Conservation (phyloP, 371 early-diverging fungal species). For the Homolaphlyctis polyrhiza region DNA sequence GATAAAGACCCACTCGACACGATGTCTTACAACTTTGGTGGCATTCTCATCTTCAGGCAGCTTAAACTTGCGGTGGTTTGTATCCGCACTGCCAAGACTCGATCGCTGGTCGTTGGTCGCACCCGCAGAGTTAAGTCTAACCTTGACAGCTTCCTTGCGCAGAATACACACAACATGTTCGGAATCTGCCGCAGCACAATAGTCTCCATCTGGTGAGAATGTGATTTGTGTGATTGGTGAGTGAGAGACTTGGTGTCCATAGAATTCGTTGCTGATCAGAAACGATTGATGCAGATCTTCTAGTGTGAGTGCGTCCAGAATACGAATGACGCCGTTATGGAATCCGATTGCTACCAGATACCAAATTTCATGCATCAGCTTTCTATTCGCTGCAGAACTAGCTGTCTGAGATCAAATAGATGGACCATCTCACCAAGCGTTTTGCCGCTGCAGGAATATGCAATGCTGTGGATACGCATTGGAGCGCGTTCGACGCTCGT, state of each 20-base stretch:
- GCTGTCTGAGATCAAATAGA: not conserved
- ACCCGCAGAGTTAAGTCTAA: not conserved
- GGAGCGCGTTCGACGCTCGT: not conserved
- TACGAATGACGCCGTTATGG: constrained; percentile 29
- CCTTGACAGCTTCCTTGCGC: constrained; percentile 17
- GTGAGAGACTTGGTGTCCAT: constrained; percentile 17
- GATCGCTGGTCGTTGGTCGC: not conserved
- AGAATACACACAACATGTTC: constrained; percentile 27
- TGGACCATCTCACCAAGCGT: constrained; percentile 7
- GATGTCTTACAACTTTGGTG: constrained; percentile 11
- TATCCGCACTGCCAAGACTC: not conserved
- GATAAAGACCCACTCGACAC: constrained; percentile 34
- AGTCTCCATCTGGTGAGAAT: constrained; percentile 26
- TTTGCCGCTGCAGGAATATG: constrained; percentile 5
- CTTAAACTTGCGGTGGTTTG: not conserved
- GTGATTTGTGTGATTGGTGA: constrained; percentile 15
- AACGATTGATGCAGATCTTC: constrained; percentile 21
- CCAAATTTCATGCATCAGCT: not conserved
- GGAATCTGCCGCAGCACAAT: constrained; percentile 29
- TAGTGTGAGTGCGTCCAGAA: constrained; percentile 26
- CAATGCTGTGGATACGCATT: not conserved
- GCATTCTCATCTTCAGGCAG: not conserved
- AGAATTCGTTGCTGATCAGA: constrained; percentile 6
- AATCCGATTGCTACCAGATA: constrained; percentile 30
- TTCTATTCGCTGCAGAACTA: not conserved